A percentile compares a stretch with the other conserved stretches of the same genome.
phyloP scores from a whole-genome alignment of 139 green algal genomes.

The Chlorella sp. region DNA sequence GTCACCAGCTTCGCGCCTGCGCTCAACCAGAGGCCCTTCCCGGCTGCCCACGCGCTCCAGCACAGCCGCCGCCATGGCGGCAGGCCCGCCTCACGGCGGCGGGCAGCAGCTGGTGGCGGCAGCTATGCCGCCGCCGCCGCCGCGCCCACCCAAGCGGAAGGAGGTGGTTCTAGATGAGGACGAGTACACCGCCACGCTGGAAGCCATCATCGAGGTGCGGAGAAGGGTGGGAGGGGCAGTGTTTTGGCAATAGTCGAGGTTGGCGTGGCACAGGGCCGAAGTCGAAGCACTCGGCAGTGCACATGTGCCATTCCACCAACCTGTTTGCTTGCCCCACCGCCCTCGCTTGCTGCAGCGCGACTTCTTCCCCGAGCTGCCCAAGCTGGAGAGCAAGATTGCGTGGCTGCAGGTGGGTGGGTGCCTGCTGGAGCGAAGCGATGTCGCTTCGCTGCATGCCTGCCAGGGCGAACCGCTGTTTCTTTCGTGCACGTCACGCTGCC shows the following conservation, averaged over 20 bases:
- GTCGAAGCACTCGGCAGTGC: too few relatives aligned
- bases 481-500: too few relatives aligned
- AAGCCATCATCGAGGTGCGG: conserved; percentile 82
- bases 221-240: neutral
- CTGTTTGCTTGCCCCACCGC: too few relatives aligned
- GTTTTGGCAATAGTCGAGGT: neutral
- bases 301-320: too few relatives aligned
- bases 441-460: neutral
- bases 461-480: neutral
- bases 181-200: conserved; percentile 80
- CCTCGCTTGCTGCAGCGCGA: conserved; percentile 57
- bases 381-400: conserved; percentile 86
- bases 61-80: neutral
- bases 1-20: too few relatives aligned
- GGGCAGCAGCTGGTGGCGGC: neutral
- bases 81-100: neutral
- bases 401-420: conserved; percentile 68
- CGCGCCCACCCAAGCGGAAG: conserved; percentile 26
- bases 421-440: neutral
- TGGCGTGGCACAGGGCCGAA: neutral
- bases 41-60: neutral
- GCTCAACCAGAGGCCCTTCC: too few relatives aligned
- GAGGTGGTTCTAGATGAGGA: conserved; percentile 42
- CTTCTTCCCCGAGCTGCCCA: conserved; percentile 91
- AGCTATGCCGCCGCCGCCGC: conserved; percentile 32